Conservation (phyloP, 1,284 basidiomycete genomes). For the Heterobasidion parviporum region DNA sequence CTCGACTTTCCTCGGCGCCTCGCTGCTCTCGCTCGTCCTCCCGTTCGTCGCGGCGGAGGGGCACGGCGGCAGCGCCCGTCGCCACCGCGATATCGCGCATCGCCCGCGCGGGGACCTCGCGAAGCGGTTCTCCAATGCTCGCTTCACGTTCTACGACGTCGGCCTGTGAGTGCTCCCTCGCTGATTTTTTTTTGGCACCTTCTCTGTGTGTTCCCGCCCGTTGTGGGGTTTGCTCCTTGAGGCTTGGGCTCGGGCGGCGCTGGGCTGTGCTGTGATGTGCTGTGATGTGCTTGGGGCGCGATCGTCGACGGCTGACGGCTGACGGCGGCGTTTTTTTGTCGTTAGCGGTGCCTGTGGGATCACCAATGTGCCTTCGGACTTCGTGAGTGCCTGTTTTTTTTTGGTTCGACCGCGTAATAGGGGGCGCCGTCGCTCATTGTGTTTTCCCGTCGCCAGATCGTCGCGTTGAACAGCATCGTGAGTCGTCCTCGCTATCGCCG, state of each 20-base stretch:
- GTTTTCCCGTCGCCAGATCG: constrained; percentile 5
- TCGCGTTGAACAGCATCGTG: constrained; percentile 8
- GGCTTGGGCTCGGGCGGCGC: too few species aligned
- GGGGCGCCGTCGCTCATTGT: background rate
- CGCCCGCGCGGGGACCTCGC: constrained; percentile 15
- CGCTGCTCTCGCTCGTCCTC: constrained; percentile 21
- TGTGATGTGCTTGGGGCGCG: background rate
- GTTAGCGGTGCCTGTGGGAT: constrained; percentile 49
- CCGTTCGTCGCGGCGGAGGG: constrained; percentile 16
- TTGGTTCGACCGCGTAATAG: background rate
- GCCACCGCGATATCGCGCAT: constrained; percentile 21
- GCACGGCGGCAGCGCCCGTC: constrained; percentile 15
- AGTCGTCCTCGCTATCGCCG: background rate
- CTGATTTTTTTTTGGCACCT: background rate
- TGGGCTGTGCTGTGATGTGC: background rate
- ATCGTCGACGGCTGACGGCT: background rate
- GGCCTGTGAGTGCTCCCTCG: constrained; percentile 36
- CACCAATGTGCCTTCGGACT: constrained; percentile 35
- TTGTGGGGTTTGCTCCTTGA: background rate
- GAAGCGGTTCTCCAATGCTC: constrained; percentile 18
- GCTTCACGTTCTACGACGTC: constrained; percentile 44
- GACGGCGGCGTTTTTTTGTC: background rate
- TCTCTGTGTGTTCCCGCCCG: background rate
- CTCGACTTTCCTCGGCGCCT: constrained; percentile 17
- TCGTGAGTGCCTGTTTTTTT: constrained; percentile 30